These are phyloP conservation scores for Macroventuria anomochaeta DNA, from an alignment of 2,329 filamentous ascomycete species.

Conservation along the genomic window DNA sequence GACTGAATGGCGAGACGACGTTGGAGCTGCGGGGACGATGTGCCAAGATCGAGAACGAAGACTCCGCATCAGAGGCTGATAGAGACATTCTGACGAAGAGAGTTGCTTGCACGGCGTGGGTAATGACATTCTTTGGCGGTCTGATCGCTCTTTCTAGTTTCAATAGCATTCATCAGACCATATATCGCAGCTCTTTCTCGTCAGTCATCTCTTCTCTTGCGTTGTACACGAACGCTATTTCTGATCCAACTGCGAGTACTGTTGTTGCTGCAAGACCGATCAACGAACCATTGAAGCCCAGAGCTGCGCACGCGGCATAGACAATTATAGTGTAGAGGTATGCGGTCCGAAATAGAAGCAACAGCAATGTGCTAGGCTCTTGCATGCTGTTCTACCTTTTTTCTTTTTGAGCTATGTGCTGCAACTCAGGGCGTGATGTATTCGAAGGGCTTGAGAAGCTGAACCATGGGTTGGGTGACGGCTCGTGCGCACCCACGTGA, in stretches of 20 bases:
- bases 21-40: too few relatives aligned
- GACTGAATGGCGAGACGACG: too few relatives aligned
- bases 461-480: neutral
- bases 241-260: constrained; percentile 3
- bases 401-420: too few relatives aligned
- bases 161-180: neutral
- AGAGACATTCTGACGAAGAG: too few relatives aligned
- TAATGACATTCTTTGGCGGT: too few relatives aligned
- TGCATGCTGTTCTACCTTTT: neutral
- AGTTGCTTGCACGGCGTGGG: too few relatives aligned
- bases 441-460: neutral
- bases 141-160: too few relatives aligned
- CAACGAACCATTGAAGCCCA: constrained; percentile 1
- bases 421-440: too few relatives aligned
- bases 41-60: too few relatives aligned
- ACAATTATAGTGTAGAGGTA: constrained; percentile 12
- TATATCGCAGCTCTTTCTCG: constrained; percentile 6
- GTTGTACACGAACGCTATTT: neutral
- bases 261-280: constrained; percentile 5
- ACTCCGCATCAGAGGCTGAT: too few relatives aligned
- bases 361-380: neutral
- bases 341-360: constrained; percentile 10
- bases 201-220: neutral
- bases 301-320: constrained; percentile 3
- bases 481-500: too few relatives aligned